Evolutionary conservation across 2,329 filamentous ascomycete genomes (phyloP).

Genomic region (Xylariales sp.): DNA sequence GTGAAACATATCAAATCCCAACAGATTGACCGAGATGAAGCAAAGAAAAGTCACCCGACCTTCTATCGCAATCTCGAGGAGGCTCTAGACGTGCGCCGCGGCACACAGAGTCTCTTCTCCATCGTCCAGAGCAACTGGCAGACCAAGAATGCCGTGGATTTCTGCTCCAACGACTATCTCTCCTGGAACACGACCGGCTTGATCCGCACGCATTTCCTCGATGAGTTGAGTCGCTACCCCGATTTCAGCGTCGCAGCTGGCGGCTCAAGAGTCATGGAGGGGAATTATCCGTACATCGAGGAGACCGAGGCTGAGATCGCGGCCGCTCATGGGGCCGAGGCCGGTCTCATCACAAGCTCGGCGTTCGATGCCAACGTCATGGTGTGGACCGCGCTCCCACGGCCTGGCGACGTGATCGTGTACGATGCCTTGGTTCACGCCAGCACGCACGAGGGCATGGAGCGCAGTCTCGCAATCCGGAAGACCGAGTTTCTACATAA

Average conservation of each 20-base stretch:
- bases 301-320: constrained; percentile 67
- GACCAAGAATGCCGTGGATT: constrained; percentile 10
- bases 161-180: constrained; percentile 26
- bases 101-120: background rate
- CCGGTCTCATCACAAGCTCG: constrained; percentile 70
- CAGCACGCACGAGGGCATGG: constrained; percentile 73
- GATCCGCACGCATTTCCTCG: constrained; percentile 53
- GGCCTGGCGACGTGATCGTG: constrained; percentile 66
- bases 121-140: constrained; percentile 17
- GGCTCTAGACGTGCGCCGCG: constrained; percentile 14
- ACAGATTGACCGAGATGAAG: background rate
- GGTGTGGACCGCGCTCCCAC: constrained; percentile 62
- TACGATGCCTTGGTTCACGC: constrained; percentile 76
- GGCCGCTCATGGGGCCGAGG: constrained; percentile 67
- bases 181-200: constrained; percentile 45
- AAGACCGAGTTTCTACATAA: constrained; percentile 61
- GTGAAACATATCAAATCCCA: constrained; percentile 1
- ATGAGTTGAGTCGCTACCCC: constrained; percentile 53
- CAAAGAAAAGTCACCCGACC: background rate
- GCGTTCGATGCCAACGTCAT: constrained; percentile 66
- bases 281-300: constrained; percentile 70
- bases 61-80: constrained; percentile 29
- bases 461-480: constrained; percentile 61
- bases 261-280: constrained; percentile 72
- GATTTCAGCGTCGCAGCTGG: constrained; percentile 60